Evolutionary conservation across 2,329 filamentous ascomycete species (phyloP), one percentile per base, ranked within the genome.

Genomic region (Microsporum canis): DNA sequence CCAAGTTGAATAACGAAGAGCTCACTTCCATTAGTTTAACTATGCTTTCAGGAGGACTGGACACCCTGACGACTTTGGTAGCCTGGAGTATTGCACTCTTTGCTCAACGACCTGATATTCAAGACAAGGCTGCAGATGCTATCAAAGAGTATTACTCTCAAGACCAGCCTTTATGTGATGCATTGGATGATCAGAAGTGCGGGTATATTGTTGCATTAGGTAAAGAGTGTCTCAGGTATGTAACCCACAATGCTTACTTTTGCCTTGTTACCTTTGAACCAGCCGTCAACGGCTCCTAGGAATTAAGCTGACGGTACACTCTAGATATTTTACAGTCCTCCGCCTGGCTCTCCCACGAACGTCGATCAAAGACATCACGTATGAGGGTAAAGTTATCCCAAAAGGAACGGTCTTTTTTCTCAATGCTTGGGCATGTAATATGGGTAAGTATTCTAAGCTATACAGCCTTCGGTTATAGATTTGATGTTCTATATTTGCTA

Each of bases 361-460:
- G 0, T 84, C 84, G 0, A 80, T 85, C 60, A 81, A 80, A 64
- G 83, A 85, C 59, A 75, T 87, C 2, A 72, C 74, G 0, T 86
- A 86, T 62, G 71, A 84, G 7, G 82, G 80, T 17, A 77, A 79
- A 36, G 68, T 78, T 4, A 84, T 87, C 45, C 84, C 85, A 0
- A 80, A 81, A 51, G 84, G 83, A 0, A 85, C 83, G 1, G 81
- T 85, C 0, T 78, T 86, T 39, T 87, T 86, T 69, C 72, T 87
- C 31, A 88, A 87, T 62, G 82, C 83, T 0, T 87, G 84, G 84
- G 84, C 84, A 2, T 87, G 84, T 66, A 87, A 87, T 63, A 85
- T 85, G 82, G 83, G 82, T 83, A 73, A 68, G 77, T 70, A 10
- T 8, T 23, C 8, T 47, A 2, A 45, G 31, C 5, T 12, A 33